A percentile compares a stretch with the other conserved stretches of the same genome.
Conservation (phyloP, 495 filamentous ascomycete species). For the Xylaria acuta region DNA sequence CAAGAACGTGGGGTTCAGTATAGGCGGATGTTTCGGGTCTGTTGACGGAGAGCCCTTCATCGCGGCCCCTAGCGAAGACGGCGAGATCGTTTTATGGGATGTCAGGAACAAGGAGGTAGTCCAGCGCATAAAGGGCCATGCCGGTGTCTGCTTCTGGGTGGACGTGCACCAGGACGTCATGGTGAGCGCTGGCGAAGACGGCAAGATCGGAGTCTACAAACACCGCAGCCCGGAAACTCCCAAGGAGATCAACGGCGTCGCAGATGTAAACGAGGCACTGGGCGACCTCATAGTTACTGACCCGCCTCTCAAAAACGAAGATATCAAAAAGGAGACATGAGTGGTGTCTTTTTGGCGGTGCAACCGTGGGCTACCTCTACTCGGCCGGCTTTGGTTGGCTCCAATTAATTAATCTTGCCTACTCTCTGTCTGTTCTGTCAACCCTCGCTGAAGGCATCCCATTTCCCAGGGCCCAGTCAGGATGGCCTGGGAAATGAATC, state of each 20-base stretch:
- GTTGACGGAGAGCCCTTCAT: constrained; percentile 67
- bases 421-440: not conserved
- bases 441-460: not conserved
- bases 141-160: constrained; percentile 84
- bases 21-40: constrained; percentile 79
- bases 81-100: constrained; percentile 86
- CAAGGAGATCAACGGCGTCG: constrained; percentile 22
- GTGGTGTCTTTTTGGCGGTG: not conserved
- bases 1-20: constrained; percentile 79
- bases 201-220: constrained; percentile 48
- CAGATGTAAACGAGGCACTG: constrained; percentile 9
- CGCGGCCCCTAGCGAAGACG: constrained; percentile 86
- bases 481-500: not conserved
- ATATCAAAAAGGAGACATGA: constrained; percentile 41
- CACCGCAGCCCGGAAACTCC: constrained; percentile 28
- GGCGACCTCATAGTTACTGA: constrained; percentile 12
- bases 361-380: not conserved
- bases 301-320: constrained; percentile 34
- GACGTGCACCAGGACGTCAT: constrained; percentile 59
- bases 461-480: not conserved
- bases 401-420: not conserved
- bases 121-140: constrained; percentile 74
- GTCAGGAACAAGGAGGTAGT: constrained; percentile 81
- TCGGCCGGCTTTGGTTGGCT: not conserved
- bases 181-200: constrained; percentile 55